These are phyloP conservation scores for Lactarius evosmus DNA, from an alignment of 768 basidiomycete species.

Conservation along the genomic window DNA sequence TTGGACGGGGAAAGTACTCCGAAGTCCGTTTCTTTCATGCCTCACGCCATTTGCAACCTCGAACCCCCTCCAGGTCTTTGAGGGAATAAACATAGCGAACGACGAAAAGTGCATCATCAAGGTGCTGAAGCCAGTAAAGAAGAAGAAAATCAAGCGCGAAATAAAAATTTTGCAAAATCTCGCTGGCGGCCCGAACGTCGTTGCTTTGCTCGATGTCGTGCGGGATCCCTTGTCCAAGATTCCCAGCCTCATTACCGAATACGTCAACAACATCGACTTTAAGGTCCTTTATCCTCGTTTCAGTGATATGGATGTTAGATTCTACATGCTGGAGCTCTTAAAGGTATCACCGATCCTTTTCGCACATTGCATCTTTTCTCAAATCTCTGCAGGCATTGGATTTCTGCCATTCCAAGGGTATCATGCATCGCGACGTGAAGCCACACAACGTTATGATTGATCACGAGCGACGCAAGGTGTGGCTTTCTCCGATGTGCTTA, in stretches of 20 bases:
- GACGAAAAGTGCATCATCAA: conserved; percentile 98
- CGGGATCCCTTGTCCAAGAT: conserved; percentile 96
- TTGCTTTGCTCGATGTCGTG: conserved; percentile 91
- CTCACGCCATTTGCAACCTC: conserved; percentile 5
- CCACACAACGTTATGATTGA: conserved; percentile 99
- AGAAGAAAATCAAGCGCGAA: conserved; percentile 99
- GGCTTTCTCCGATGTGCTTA: conserved; percentile 25
- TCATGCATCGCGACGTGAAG: conserved; percentile 98
- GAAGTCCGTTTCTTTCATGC: conserved; percentile 53
- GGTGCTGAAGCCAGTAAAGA: conserved; percentile 98
- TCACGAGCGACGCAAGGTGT: conserved; percentile 90
- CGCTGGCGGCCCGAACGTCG: conserved; percentile 93
- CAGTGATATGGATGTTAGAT: conserved; percentile 92
- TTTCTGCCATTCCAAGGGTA: conserved; percentile 97
- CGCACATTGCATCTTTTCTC: conserved; percentile 5
- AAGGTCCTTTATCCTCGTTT: conserved; percentile 95
- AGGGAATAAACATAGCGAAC: conserved; percentile 86
- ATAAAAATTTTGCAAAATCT: conserved; percentile 98
- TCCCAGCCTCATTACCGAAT: conserved; percentile 95
- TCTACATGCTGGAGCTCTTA: conserved; percentile 94
- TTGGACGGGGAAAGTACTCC: conserved; percentile 92
- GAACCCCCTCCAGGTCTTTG: conserved; percentile 63
- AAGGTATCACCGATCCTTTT: conserved; percentile 53
- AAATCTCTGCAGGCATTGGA: conserved; percentile 69
- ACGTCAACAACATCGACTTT: conserved; percentile 97